Evolutionary conservation across 2,329 filamentous ascomycete species (phyloP), one percentile per base, ranked within the genome.

Genomic region (Fusarium sulawesiense): DNA sequence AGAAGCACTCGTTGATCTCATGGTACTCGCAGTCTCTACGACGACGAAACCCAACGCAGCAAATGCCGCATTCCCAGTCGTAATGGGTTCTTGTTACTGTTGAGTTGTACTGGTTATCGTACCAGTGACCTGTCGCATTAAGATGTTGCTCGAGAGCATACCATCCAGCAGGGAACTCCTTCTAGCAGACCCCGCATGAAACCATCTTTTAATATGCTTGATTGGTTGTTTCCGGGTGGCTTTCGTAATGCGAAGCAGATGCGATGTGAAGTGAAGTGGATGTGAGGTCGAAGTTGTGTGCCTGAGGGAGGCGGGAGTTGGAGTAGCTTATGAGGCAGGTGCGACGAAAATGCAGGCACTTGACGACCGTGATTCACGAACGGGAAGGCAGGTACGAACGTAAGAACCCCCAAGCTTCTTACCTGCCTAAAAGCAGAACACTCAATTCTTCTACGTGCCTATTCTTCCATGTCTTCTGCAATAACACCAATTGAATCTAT

Each of bases 1-100:
- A 79, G 16, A 62, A 18, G 27, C 81, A 78, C 0, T 67, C 34
- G 0, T 76, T 58, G 23, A 74, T 47, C 49, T 79, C 75, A 44
- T 81, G 79, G 0, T 73, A 7, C 4, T 45, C 2, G 13, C 63
- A 42, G 11, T 68, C 70, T 2, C 44, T 16, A 4, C 62, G 20
- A 13, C 46, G 60, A 11, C 25, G 8, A 21, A 77, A 78, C 20
- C 56, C 70, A 1, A 56, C 20, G 10, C 59, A 48, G 23, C 77
- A 79, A 3, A 42, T 55, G 4, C 72, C 66, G 37, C 78, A 80
- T 34, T 79, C 75, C 54, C 70, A 71, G 0, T 58, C 40, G 1
- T 40, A 14, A 40, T 80, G 10, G 9, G 32, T 37, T 37, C 18
- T 37, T n/a, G 34, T 37, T 37, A 11, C 10, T 37, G 34, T 37